Percentiles rank a stretch among this genome's conserved stretches.
These are phyloP conservation scores for Saitozyma podzolica DNA, from an alignment of 768 basidiomycete genomes.

Conservation along the genomic window DNA sequence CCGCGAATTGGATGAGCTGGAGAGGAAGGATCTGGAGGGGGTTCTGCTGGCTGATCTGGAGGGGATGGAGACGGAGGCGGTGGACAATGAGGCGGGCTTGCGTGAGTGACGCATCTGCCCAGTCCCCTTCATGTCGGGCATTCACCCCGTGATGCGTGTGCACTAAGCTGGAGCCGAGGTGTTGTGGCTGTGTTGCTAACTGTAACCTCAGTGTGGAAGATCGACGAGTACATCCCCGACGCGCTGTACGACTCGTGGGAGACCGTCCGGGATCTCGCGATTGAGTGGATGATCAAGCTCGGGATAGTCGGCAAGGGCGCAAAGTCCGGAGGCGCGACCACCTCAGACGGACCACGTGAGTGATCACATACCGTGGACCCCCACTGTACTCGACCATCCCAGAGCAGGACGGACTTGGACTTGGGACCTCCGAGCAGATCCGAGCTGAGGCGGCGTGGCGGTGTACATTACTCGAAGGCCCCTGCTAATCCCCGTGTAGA, in stretches of 20 bases:
- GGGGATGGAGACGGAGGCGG: slow-evolving; percentile 58
- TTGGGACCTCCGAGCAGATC: too few relatives aligned
- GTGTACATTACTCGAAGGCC: too few relatives aligned
- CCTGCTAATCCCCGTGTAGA: slow-evolving; percentile 25
- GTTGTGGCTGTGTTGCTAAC: background rate
- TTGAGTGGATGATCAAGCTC: slow-evolving; percentile 65
- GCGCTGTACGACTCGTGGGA: slow-evolving; percentile 72
- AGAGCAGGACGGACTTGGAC: background rate
- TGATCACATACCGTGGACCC: background rate
- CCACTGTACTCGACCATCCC: background rate
- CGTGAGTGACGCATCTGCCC: slow-evolving; percentile 59
- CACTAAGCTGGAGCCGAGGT: too few relatives aligned
- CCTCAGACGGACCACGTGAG: slow-evolving; percentile 41
- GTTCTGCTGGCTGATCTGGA: slow-evolving; percentile 75
- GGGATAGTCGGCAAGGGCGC: slow-evolving; percentile 59
- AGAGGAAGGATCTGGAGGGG: slow-evolving; percentile 65
- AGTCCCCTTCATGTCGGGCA: background rate
- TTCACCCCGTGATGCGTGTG: background rate
- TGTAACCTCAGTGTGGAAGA: slow-evolving; percentile 65
- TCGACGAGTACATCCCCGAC: slow-evolving; percentile 83
- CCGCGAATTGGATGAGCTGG: slow-evolving; percentile 59
- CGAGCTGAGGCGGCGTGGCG: too few relatives aligned
- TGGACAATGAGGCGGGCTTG: slow-evolving; percentile 50
- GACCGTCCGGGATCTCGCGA: slow-evolving; percentile 61
- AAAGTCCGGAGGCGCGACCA: slow-evolving; percentile 10